Base-by-base conservation (phyloP, 2,329 filamentous ascomycete species). In the Sclerotinia minor region DNA sequence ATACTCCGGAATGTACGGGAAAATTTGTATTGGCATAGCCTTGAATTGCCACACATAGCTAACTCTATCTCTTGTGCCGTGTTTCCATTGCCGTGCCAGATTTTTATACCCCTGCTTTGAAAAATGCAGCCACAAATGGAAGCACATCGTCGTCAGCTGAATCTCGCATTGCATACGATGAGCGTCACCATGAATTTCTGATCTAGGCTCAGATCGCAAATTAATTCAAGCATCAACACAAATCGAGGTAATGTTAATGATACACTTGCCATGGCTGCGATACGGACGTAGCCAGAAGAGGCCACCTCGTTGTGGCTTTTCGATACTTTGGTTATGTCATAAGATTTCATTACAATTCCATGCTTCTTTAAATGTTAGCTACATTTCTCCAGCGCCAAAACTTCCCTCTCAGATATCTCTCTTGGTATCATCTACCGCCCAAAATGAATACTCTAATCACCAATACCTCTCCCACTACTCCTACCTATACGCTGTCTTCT, bases 401-500 rank as follows among this genome's bases (percentile, higher is more conserved):
- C 26, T 59, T 47, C 17, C 59, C 26, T 26, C 13, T 65, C 52
- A 9, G 13, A 64, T 5, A 21, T 32, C 5, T 32, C 13, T 49
- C 19, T 53, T 59, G 17, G 21, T 45, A 53, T 21, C 17, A 65
- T 45, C 52, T 45, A 21, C 17, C 29, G 19, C 11, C 8, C 35
- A 65, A 57, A 21, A 65, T 65, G 53, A 24, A 65, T 32, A 45
- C 52, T 26, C 21, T 21, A 24, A 59, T 57, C 38, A 6, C 26
- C 38, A 65, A 55, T 8, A 8, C 50, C 26, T 65, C 63, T 45
- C 35, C 4, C 9, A 26, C 21, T 21, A 21, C 21, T 15, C 21
- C 63, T 5, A 19, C 83, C 24, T 96, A 94, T 81, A 86, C 86
- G 21, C 80, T 94, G 3, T 17, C 44, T 5, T 19, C 58, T 35